These are phyloP conservation scores for Penicillium sp. DNA, from an alignment of 2,329 filamentous ascomycete species.

Conservation along the genomic window DNA sequence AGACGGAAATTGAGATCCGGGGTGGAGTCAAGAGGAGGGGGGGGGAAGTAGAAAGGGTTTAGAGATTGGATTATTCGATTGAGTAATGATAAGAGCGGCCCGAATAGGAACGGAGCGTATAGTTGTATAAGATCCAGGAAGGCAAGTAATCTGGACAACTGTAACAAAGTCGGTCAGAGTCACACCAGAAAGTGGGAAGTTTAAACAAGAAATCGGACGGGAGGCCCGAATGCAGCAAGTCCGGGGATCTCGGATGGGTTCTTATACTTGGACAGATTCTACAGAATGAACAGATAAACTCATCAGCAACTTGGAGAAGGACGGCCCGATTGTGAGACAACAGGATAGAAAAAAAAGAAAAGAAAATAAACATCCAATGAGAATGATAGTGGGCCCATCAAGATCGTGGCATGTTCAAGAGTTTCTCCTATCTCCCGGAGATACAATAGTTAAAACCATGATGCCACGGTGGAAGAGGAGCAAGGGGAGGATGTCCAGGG, in stretches of 20 bases:
- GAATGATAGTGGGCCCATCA: constrained; percentile 7
- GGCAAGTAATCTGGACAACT: background rate
- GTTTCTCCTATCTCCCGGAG: constrained; percentile 5
- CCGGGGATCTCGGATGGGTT: constrained; percentile 15
- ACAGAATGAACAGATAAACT: background rate
- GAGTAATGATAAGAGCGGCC: constrained; percentile 24
- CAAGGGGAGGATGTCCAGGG: background rate
- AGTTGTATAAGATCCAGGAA: background rate
- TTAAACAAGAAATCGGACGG: constrained; percentile 7
- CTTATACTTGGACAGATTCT: constrained; percentile 4
- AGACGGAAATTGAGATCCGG: constrained; percentile 26
- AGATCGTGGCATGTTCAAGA: constrained; percentile 9
- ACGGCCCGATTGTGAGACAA: constrained; percentile 3
- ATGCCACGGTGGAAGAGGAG: background rate
- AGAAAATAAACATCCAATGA: constrained; percentile 9
- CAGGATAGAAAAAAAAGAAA: constrained; percentile 7
- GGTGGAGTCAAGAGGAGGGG: constrained; percentile 6
- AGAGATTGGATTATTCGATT: constrained; percentile 24
- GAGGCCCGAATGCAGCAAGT: constrained; percentile 24
- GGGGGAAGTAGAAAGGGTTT: background rate
- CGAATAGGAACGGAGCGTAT: constrained; percentile 10
- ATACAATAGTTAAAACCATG: background rate
- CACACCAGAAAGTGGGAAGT: background rate
- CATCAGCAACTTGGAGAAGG: background rate
- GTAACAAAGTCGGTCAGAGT: constrained; percentile 21